These are phyloP conservation scores for Saposhnikovia divaricata DNA, from an alignment of 129 eudicot genomes.

Conservation along the genomic window DNA sequence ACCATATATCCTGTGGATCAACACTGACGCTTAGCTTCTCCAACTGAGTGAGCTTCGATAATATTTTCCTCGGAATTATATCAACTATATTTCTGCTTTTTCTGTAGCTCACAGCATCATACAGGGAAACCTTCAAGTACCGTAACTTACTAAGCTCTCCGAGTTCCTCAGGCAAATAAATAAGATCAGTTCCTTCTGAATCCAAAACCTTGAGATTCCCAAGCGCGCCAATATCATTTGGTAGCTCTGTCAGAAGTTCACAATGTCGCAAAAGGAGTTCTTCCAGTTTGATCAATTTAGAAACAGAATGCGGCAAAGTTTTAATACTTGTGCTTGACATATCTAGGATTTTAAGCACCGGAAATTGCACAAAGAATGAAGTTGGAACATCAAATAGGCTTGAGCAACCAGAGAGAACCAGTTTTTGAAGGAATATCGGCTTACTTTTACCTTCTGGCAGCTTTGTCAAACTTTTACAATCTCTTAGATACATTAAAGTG, in stretches of 20 bases:
- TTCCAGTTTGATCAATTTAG: slow-evolving; percentile 11
- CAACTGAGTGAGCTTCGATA: slow-evolving; percentile 24
- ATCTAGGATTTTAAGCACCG: slow-evolving; percentile 9
- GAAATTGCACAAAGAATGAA: slow-evolving; percentile 4
- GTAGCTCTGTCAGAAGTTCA: slow-evolving; percentile 18
- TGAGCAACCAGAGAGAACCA: no score
- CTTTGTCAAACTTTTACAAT: background rate
- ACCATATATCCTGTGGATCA: slow-evolving; percentile 24
- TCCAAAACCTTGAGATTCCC: slow-evolving; percentile 13
- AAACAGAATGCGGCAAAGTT: slow-evolving; percentile 15
- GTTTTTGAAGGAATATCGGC: background rate
- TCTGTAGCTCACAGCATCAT: slow-evolving; percentile 16
- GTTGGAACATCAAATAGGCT: background rate
- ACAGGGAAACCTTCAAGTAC: slow-evolving; percentile 23
- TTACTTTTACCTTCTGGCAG: no score
- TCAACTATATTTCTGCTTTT: background rate
- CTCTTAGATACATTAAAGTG: background rate
- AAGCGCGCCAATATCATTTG: slow-evolving; percentile 5
- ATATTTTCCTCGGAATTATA: slow-evolving; percentile 18
- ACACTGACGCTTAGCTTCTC: slow-evolving; percentile 29
- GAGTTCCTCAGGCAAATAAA: slow-evolving; percentile 13
- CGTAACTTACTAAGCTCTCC: background rate
- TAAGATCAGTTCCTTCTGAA: slow-evolving; percentile 16
- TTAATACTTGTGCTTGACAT: slow-evolving; percentile 25
- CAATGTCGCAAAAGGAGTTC: slow-evolving; percentile 21